Evolutionary conservation across 1,284 basidiomycete genomes (phyloP).

Genomic region (Retiboletus flavoniger): DNA sequence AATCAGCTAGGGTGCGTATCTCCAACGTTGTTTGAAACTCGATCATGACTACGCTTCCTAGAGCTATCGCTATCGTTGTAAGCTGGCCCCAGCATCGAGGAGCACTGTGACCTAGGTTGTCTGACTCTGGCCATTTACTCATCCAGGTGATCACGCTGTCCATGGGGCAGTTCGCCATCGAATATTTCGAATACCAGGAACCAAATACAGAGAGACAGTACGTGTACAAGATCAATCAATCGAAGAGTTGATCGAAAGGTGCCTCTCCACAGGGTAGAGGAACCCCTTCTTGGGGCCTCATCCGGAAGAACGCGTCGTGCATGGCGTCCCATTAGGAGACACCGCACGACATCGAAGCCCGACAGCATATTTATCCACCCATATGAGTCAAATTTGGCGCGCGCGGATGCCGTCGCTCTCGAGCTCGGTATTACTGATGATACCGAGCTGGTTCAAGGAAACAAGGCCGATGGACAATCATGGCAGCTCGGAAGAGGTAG

Average conservation of each 20-base stretch:
- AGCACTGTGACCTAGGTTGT: not conserved
- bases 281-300: slow-evolving; percentile 38
- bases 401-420: slow-evolving; percentile 57
- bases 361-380: slow-evolving; percentile 62
- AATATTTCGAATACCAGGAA: slow-evolving; percentile 41
- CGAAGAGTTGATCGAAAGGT: not conserved
- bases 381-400: slow-evolving; percentile 55
- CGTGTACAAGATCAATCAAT: not conserved
- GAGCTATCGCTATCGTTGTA: slow-evolving; percentile 57
- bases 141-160: slow-evolving; percentile 52
- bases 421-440: slow-evolving; percentile 51
- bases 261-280: slow-evolving; percentile 21
- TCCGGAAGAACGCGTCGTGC: slow-evolving; percentile 7
- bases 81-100: slow-evolving; percentile 18
- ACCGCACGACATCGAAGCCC: slow-evolving; percentile 54
- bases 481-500: slow-evolving; percentile 44
- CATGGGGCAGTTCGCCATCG: slow-evolving; percentile 55
- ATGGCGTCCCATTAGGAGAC: slow-evolving; percentile 24
- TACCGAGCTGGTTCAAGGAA: slow-evolving; percentile 41
- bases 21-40: not conserved
- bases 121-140: not conserved
- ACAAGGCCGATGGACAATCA: slow-evolving; percentile 31
- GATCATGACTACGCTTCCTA: slow-evolving; percentile 25
- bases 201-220: slow-evolving; percentile 18
- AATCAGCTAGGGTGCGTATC: slow-evolving; percentile 58